phyloP scores from a whole-genome alignment of 345 rosid genomes.

The Schrenkiella parvula region DNA sequence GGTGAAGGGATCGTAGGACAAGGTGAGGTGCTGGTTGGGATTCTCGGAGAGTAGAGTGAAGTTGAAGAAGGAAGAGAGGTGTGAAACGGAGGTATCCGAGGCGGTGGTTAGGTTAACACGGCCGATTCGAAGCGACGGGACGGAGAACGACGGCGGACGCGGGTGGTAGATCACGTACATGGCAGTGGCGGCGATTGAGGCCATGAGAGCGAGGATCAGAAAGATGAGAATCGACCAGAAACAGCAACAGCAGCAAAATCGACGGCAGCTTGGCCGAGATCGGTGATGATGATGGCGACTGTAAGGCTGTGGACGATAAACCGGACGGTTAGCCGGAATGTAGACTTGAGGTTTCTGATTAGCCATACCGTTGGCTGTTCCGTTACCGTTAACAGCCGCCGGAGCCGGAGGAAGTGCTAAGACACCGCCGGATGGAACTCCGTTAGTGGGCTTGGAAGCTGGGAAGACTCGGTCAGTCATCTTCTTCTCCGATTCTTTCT shows the following conservation, averaged over 20 bases:
- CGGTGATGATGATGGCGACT: conserved; percentile 48
- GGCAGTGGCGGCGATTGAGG: conserved; percentile 65
- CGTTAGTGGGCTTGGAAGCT: conserved; percentile 46
- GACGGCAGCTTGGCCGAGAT: conserved; percentile 53
- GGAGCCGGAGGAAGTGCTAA: conserved; percentile 29
- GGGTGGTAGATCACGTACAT: conserved; percentile 77
- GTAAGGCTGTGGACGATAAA: conserved; percentile 63
- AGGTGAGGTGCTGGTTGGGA: conserved; percentile 71
- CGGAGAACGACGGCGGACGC: conserved; percentile 62
- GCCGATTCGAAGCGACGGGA: conserved; percentile 67
- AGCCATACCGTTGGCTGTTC: conserved; percentile 11
- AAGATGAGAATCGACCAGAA: conserved; percentile 73
- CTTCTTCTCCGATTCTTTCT: conserved; percentile 21
- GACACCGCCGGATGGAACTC: conserved; percentile 13
- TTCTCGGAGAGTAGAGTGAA: conserved; percentile 70
- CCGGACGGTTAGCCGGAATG: conserved; percentile 55
- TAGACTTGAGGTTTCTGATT: conserved; percentile 46
- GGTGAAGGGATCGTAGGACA: conserved; percentile 60
- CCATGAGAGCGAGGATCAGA: conserved; percentile 57
- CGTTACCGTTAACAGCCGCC: conserved; percentile 17
- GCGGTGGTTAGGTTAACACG: conserved; percentile 68
- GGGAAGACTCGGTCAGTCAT: conserved; percentile 71
- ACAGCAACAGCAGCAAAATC: conserved; percentile 79
- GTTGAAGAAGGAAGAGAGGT: conserved; percentile 65
- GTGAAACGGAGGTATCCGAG: conserved; percentile 59